These are phyloP conservation scores for Ramaria rubella DNA, from an alignment of 768 basidiomycete genomes.

Conservation along the genomic window DNA sequence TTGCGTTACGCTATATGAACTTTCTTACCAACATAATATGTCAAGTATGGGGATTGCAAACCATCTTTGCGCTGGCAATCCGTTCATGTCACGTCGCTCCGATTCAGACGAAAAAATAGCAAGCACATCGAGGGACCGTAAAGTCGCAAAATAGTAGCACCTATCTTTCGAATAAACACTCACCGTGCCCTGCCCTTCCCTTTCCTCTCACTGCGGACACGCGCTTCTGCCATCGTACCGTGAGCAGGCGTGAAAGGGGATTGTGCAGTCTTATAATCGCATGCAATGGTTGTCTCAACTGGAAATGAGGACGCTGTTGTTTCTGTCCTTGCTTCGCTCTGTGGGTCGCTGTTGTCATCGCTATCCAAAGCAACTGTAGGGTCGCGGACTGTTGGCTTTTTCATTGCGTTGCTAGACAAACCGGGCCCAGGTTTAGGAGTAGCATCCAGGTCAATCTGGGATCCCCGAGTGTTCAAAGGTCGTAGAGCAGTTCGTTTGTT, in stretches of 20 bases:
- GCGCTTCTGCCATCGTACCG: conserved; percentile 5
- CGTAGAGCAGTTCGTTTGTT: not conserved
- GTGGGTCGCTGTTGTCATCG: not conserved
- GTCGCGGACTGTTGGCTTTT: not conserved
- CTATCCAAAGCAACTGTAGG: not conserved
- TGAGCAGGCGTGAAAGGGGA: conserved; percentile 4
- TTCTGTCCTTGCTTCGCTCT: not conserved
- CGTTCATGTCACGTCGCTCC: no score
- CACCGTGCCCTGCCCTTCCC: not conserved
- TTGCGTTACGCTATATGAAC: no score
- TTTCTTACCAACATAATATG: no score
- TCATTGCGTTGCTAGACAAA: not conserved
- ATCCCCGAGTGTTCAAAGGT: not conserved
- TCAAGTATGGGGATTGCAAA: no score
- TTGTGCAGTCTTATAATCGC: not conserved
- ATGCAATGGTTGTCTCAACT: not conserved
- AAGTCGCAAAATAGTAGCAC: no score
- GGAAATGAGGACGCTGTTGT: conserved; percentile 3
- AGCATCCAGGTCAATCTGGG: not conserved
- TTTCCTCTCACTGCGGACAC: conserved; percentile 3
- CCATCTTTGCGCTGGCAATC: no score
- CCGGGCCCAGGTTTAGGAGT: not conserved
- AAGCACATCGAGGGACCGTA: no score
- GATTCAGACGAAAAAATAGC: no score
- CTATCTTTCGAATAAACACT: no score